Evolutionary conservation across 768 basidiomycete species (phyloP), one percentile per base, ranked within the genome.

Genomic region (Cantharellus anzutake): DNA sequence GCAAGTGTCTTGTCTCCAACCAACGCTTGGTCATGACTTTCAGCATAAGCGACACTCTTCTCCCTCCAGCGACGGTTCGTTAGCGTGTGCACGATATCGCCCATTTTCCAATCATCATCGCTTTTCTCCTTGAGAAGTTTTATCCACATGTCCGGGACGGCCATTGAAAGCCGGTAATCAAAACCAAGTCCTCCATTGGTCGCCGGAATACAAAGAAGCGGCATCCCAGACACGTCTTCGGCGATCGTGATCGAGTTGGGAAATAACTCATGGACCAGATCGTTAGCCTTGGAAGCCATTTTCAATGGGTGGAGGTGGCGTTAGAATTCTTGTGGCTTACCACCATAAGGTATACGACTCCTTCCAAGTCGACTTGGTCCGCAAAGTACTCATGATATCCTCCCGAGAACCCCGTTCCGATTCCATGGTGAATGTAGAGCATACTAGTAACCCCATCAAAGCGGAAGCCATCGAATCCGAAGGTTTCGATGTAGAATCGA

Each of bases 121-220:
- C 71, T 63, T 67, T 80, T 80, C 73, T 99, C 96, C 70, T 98
- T 99, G 65, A 98, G 79, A 37, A 98, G 76, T 71, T 99, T 98
- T 75, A 99, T 99, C 91, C 92, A 99, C 92, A 94, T 97, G 71
- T 99, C 96, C 2, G 96, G 96, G 57, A 99, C 79, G 29, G 96
- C 96, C 96, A 98, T 99, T 38, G 91, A 90, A 52, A 99, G 75
- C 40, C 96, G 85, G 71, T 97, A 99, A 73, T 99, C 96, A 72
- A 98, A 99, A 3, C 94, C 96, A 57, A 99, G 75, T 11, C 96
- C 96, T 52, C 94, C 96, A 61, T 82, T 76, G 44, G 73, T 66
- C 42, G 85, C 83, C 2, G 91, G 81, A 5, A 80, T 73, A 66
- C 94, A 83, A 20, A 99, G 82, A 5, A 97, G 81, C 2, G 96